Evolutionary conservation across 2,329 filamentous ascomycete genomes (phyloP), one percentile per base, ranked within the genome.

Genomic region (Aspergillus pseudoterreus): DNA sequence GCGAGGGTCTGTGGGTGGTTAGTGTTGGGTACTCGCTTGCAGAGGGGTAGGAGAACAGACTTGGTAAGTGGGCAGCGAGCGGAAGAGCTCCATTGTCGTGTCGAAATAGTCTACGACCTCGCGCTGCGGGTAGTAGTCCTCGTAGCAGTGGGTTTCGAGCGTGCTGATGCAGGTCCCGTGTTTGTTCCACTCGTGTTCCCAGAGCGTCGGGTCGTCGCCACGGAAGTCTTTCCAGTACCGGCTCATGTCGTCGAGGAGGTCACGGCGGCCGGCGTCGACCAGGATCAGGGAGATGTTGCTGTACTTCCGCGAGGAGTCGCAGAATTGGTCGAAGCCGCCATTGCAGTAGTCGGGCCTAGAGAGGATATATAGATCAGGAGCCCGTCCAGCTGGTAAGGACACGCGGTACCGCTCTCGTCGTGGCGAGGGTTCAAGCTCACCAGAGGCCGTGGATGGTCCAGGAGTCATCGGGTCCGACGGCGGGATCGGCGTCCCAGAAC

Each of bases 401-500:
- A 35, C n/a, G 14, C 14, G 15, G 12, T 8, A 6, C 22, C 6
- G 42, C 17, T 12, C 4, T 14, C 21, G 2, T 35, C 43, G 43
- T 17, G 32, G 22, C 4, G 24, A 11, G 11, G 19, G 45, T 14
- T 10, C 1, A 24, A 44, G 24, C 71, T 60, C 66, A 80, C 80
- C 81, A 87, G 8, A 90, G 75, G 1, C 86, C 86, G 63, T 90
- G 87, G 38, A 90, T 79, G 1, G 86, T 90, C 87, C 87, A 92
- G 5, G 82, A 84, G 63, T 89, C 80, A 45, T 70, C 71, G 2
- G 87, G 86, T 0, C 88, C 86, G 4, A 82, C 80, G 1, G 78
- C 73, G 1, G 86, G 86, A 52, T 79, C 66, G 0, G 82, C 80
- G 63, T 91, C 87, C 87, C 87, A 91, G 71, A 91, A 90, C 61